Base-by-base conservation (phyloP, 2,329 filamentous ascomycete species). In the Fusarium falciforme region DNA sequence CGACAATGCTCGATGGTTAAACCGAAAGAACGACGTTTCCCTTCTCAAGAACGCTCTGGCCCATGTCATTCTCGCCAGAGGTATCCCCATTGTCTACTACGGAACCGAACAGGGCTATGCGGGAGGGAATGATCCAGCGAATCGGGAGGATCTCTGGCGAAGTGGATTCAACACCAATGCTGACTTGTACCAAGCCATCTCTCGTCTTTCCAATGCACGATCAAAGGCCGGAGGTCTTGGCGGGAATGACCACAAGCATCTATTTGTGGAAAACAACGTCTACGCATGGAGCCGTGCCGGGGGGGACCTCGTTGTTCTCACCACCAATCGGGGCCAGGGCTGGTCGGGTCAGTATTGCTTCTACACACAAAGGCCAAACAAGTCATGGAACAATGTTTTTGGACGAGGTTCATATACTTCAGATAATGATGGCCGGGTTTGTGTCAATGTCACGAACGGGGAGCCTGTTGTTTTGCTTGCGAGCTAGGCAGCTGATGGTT, bases 21-120 rank as follows among this genome's bases (percentile, higher is more conserved):
- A 82, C 70, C 79, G 85, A 67, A 90, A 87, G 60, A 78, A 82
- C 11, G 90, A 92, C 76, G 79, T 86, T 9, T 81, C 88, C 3
- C 84, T 91, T 3, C 87, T 90, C 54, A 89, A 89, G 79, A 93
- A 93, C 74, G 85, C 88, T 6, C 83, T 92, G 44, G 85, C 89
- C 0, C 92, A 89, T 76, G 88, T 87, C n/a, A 86, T 93, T 33
- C 85, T 93, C 20, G 83, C 84, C 3, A 85, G 91, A 64, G 91
- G 91, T 22, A 89, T 92, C 42, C 90, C 90, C 1, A 89, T 92
- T 64, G 85, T 92, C 36, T 93, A 92, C 80, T 87, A 91, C 73
- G 91, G 91, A 31, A 89, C 91, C 70, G 91, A 93, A 80, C 91
- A 93, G 76, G 89, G 87, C 68, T 90, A 87, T 78, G 79, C 83